Conservation (phyloP, 2,329 filamentous ascomycete genomes). For the Cordyceps javanica region DNA sequence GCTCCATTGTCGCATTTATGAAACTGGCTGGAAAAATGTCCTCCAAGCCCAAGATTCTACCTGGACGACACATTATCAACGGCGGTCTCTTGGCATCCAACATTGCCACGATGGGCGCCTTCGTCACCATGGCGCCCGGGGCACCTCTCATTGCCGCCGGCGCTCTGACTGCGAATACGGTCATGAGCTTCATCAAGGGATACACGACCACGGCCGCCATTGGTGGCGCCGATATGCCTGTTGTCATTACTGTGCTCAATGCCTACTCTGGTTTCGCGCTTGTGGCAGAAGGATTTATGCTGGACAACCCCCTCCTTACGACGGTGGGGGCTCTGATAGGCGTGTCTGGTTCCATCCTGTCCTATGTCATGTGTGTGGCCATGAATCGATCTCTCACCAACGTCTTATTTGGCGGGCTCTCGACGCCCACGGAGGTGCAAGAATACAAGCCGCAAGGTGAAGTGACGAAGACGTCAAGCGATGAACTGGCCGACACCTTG, state of each 20-base stretch:
- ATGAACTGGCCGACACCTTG: slow-evolving; percentile 73
- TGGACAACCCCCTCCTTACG: slow-evolving; percentile 78
- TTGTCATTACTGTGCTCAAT: slow-evolving; percentile 85
- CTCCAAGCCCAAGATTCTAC: slow-evolving; percentile 66
- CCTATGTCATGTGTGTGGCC: slow-evolving; percentile 79
- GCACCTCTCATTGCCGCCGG: slow-evolving; percentile 72
- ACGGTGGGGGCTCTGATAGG: slow-evolving; percentile 83
- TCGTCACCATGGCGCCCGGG: slow-evolving; percentile 74
- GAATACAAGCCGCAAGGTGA: slow-evolving; percentile 75
- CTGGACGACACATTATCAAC: slow-evolving; percentile 72
- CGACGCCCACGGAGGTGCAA: slow-evolving; percentile 44
- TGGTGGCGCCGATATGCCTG: slow-evolving; percentile 90
- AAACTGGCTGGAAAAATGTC: slow-evolving; percentile 81
- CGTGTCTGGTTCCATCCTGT: slow-evolving; percentile 81
- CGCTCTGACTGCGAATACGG: slow-evolving; percentile 69
- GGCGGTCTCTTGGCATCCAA: slow-evolving; percentile 68
- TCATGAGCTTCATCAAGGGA: slow-evolving; percentile 76
- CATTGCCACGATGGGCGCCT: slow-evolving; percentile 75
- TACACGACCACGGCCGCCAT: slow-evolving; percentile 85
- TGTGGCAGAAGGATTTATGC: slow-evolving; percentile 87
- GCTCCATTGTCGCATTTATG: slow-evolving; percentile 81
- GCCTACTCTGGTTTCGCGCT: slow-evolving; percentile 88
- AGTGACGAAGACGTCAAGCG: slow-evolving; percentile 70
- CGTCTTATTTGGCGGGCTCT: slow-evolving; percentile 71
- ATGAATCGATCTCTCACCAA: slow-evolving; percentile 92